These are phyloP conservation scores for Aaosphaeria pasadenensis DNA, from an alignment of 2,329 filamentous ascomycete species.

Conservation along the genomic window DNA sequence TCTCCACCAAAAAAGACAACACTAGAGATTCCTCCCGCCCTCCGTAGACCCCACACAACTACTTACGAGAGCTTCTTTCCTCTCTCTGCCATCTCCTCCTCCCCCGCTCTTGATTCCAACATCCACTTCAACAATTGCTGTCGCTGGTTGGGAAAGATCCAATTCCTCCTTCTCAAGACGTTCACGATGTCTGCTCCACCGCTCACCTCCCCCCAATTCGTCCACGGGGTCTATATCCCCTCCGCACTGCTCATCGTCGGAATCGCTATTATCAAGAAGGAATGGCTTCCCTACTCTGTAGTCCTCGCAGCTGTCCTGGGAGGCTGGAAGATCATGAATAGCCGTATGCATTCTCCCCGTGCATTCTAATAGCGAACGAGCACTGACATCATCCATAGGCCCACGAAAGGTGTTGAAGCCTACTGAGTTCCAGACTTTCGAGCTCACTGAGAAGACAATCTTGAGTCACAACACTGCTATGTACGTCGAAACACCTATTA, in stretches of 20 bases:
- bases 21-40: too few relatives aligned
- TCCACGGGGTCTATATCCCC: constrained; percentile 82
- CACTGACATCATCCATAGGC: constrained; percentile 46
- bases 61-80: too few relatives aligned
- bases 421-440: constrained; percentile 84
- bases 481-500: constrained; percentile 45
- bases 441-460: constrained; percentile 89
- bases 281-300: constrained; percentile 66
- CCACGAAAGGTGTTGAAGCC: constrained; percentile 83
- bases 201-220: constrained; percentile 51
- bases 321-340: constrained; percentile 60
- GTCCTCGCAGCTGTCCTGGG: constrained; percentile 64
- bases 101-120: not conserved
- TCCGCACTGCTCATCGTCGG: constrained; percentile 75
- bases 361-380: not conserved
- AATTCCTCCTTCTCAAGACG: not conserved
- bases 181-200: not conserved
- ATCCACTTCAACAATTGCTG: not conserved
- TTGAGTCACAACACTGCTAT: constrained; percentile 98
- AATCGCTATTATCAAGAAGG: constrained; percentile 72
- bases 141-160: not conserved
- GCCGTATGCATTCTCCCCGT: too few relatives aligned
- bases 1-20: too few relatives aligned
- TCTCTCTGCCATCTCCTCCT: not conserved
- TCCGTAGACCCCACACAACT: too few relatives aligned